Evolutionary conservation across 495 filamentous ascomycete genomes (phyloP).

Genomic region (Tetracladium setigerum): DNA sequence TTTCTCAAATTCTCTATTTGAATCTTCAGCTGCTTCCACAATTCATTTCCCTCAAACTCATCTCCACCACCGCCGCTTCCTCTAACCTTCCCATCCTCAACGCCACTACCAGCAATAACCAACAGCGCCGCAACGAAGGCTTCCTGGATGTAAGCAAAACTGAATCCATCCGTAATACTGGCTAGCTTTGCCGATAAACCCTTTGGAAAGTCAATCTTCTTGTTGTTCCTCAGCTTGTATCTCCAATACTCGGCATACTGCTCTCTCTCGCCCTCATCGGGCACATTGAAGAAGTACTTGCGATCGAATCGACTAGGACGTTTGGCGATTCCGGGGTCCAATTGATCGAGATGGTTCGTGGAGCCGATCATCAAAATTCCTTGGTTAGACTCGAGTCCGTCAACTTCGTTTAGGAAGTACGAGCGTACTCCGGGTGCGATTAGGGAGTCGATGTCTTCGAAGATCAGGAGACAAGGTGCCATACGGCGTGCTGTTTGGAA

Average conservation of each 20-base stretch:
- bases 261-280: conserved; percentile 41
- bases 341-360: conserved; percentile 52
- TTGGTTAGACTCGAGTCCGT: conserved; percentile 59
- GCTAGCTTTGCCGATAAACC: conserved; percentile 45
- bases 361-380: conserved; percentile 59
- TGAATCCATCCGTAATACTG: conserved; percentile 50
- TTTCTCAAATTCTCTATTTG: conserved; percentile 46
- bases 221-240: conserved; percentile 45
- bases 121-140: conserved; percentile 53
- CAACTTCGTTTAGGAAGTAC: conserved; percentile 67
- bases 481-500: conserved; percentile 43
- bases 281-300: conserved; percentile 54
- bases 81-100: conserved; percentile 21
- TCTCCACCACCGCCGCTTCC: conserved; percentile 25
- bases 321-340: conserved; percentile 58
- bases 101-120: conserved; percentile 28
- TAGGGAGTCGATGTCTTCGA: conserved; percentile 63
- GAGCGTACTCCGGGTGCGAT: conserved; percentile 43
- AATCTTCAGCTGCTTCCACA: conserved; percentile 50
- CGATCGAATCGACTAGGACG: conserved; percentile 58
- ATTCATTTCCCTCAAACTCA: conserved; percentile 34
- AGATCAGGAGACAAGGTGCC: conserved; percentile 45
- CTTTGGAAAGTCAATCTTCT: conserved; percentile 47
- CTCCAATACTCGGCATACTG: conserved; percentile 54
- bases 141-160: conserved; percentile 61